These are phyloP conservation scores for Yamadazyma blattariae DNA, from an alignment of 1,139 yeast genomes.

Conservation along the genomic window DNA sequence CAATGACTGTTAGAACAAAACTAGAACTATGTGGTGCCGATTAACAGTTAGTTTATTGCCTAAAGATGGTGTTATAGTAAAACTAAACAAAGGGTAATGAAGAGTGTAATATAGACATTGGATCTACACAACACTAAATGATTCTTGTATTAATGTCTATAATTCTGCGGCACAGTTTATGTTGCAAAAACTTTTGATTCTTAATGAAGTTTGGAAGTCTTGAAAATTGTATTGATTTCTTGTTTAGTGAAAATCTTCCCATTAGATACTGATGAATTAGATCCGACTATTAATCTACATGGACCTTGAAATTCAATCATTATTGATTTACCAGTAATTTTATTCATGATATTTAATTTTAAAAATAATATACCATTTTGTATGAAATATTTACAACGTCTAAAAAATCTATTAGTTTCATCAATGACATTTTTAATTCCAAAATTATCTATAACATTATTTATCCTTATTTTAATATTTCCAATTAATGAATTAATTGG, in stretches of 20 bases:
- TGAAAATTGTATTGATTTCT: slow-evolving; percentile 17
- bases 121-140: too few species aligned
- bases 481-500: neutral
- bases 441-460: neutral
- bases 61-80: too few species aligned
- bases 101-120: too few species aligned
- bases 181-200: too few species aligned
- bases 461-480: neutral
- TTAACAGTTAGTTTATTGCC: too few species aligned
- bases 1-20: too few species aligned
- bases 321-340: slow-evolving; percentile 18
- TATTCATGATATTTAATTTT: slow-evolving; percentile 13
- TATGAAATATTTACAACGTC: slow-evolving; percentile 6
- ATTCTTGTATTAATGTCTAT: too few species aligned
- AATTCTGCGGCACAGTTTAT: too few species aligned
- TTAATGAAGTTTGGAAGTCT: too few species aligned
- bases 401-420: neutral
- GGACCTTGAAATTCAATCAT: slow-evolving; percentile 26
- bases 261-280: slow-evolving; percentile 15
- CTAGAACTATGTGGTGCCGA: too few species aligned
- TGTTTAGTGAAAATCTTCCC: slow-evolving; percentile 17
- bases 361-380: slow-evolving; percentile 9
- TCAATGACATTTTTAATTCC: slow-evolving; percentile 9
- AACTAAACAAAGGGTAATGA: too few species aligned
- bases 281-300: slow-evolving; percentile 21